Conservation (phyloP, 331 rosid genomes). For the Pyrus hybrid region DNA sequence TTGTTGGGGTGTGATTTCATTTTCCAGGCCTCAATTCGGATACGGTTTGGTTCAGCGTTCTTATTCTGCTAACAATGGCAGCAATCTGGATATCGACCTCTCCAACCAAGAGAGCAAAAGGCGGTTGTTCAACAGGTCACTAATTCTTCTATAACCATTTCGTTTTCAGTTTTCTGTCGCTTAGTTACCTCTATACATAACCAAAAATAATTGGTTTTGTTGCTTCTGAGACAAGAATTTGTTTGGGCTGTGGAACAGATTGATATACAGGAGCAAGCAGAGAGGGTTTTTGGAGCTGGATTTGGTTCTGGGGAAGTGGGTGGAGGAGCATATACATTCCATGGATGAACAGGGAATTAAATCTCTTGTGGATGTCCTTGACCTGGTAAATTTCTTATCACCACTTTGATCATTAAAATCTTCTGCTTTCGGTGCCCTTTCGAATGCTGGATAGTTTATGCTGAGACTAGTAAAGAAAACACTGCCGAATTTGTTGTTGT, state of each 20-base stretch:
- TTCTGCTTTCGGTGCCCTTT: neutral
- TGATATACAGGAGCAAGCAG: conserved; percentile 83
- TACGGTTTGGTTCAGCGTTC: conserved; percentile 15
- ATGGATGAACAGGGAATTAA: conserved; percentile 57
- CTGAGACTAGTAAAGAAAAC: neutral
- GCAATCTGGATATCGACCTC: conserved; percentile 38
- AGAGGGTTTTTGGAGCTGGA: conserved; percentile 83
- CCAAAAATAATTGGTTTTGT: neutral
- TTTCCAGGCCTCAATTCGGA: conserved; percentile 14
- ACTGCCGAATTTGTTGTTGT: neutral
- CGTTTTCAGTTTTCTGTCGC: neutral
- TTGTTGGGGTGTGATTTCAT: neutral
- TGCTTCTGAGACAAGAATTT: neutral
- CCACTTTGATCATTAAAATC: neutral
- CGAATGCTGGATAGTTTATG: neutral
- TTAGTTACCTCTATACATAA: neutral
- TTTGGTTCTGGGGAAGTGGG: conserved; percentile 93
- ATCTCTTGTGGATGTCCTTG: conserved; percentile 62
- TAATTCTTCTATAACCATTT: neutral
- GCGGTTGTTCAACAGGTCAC: conserved; percentile 64
- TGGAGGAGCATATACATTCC: conserved; percentile 59
- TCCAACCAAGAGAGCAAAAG: conserved; percentile 68
- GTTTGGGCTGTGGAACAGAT: conserved; percentile 10
- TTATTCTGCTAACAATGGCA: conserved; percentile 15
- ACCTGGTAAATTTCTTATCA: conserved; percentile 35